Base-by-base conservation (phyloP, 2,329 filamentous ascomycete species). In the Hortaea werneckii region DNA sequence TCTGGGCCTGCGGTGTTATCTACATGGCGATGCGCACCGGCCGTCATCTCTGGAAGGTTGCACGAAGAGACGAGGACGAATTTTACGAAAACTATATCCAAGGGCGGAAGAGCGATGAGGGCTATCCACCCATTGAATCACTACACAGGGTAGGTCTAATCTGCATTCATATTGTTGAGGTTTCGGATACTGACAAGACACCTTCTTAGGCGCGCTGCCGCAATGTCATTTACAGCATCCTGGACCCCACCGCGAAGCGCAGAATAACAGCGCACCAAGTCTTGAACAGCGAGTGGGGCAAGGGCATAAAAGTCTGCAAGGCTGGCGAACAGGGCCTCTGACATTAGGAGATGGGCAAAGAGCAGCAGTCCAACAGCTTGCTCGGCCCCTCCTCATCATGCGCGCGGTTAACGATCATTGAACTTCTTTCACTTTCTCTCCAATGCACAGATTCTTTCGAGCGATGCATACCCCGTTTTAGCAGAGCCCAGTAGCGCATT, bases 21-120 rank as follows among this genome's bases (percentile, higher is more conserved):
- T 98, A 98, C 71, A 98, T 98, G 92, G 92, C 92, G 10, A 98
- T 98, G 92, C 79, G 92, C 48, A 96, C 90, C 1, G 92, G 92
- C 5, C 79, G 92, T 44, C 92, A 98, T 66, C 74, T 98, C 6
- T 98, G 92, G 92, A 84, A 89, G 45, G 80, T 95, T n/a, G 92
- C 92, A 5, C 90, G 90, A 67, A 94, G 88, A 67, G 89, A 94
- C 45, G 90, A 96, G 54, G 92, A 98, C 60, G 92, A 96, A 61
- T 98, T 96, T 58, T 98, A 95, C 63, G 85, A 86, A 53, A 83
- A 88, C 37, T 98, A 98, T 62, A 77, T 98, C 5, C 85, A 94
- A 62, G 92, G 92, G 29, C 81, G 92, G 44, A 84, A 87, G 62
- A 88, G 95, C 56, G 92, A 96, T 65, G 87, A 90, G 69, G 92